Evolutionary conservation across 164 flowering plant species (phyloP).

Genomic region (Warburgia ugandensis): DNA sequence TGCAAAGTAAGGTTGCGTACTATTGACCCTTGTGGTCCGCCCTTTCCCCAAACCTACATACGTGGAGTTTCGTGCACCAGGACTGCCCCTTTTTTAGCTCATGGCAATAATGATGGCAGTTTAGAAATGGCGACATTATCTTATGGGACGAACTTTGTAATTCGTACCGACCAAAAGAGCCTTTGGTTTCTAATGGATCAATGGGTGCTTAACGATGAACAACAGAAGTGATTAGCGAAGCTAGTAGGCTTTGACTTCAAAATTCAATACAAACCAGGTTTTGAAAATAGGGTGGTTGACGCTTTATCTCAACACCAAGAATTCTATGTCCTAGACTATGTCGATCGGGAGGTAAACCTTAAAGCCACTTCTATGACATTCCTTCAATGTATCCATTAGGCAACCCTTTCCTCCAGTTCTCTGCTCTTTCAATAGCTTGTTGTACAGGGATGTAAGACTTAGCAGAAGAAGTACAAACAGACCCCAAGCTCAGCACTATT

Average conservation of each 20-base stretch:
- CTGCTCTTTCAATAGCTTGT: background rate
- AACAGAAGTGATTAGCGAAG: constrained; percentile 4
- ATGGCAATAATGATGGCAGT: background rate
- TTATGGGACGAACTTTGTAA: background rate
- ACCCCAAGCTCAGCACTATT: no score
- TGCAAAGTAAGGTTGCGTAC: no score
- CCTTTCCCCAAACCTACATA: no score
- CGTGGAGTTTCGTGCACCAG: no score
- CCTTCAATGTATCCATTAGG: no score
- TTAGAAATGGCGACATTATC: background rate
- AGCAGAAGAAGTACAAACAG: no score
- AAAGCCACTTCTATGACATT: background rate
- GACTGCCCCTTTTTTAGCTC: no score
- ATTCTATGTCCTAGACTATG: background rate
- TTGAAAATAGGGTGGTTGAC: no score
- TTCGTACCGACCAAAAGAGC: background rate
- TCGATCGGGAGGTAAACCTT: background rate
- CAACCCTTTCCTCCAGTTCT: background rate
- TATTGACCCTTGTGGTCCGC: no score
- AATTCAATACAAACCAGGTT: no score
- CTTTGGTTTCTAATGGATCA: no score
- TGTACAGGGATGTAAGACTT: background rate
- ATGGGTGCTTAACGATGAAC: background rate
- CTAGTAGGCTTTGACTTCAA: constrained; percentile 4
- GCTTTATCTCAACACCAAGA: no score